Conservation (phyloP, 371 early-diverging fungal species). For the Neoconidiobolus thromboides region DNA sequence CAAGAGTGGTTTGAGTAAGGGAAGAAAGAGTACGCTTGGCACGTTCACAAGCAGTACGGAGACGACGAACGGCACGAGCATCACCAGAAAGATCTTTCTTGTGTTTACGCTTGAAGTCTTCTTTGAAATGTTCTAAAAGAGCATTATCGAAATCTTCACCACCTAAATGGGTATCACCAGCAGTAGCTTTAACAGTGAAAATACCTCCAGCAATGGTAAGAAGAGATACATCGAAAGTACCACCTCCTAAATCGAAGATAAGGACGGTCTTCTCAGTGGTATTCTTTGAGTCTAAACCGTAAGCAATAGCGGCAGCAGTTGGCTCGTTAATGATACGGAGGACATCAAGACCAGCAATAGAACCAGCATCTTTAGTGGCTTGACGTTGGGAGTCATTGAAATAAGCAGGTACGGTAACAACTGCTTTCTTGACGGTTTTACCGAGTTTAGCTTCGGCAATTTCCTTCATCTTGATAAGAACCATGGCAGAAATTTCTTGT, state of each 20-base stretch:
- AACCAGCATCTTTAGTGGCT: conserved; percentile 97
- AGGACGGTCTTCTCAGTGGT: conserved; percentile 64
- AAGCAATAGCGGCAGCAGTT: conserved; percentile 94
- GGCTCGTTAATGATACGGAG: conserved; percentile 98
- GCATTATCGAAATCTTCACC: conserved; percentile 85
- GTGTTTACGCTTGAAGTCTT: conserved; percentile 54
- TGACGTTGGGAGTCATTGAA: conserved; percentile 95
- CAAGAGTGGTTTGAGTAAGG: conserved; percentile 72
- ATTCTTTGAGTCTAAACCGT: conserved; percentile 70
- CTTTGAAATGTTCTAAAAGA: conserved; percentile 42
- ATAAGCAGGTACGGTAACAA: conserved; percentile 90
- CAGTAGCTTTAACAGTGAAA: conserved; percentile 85
- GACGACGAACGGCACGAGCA: conserved; percentile 54
- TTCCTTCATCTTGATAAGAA: conserved; percentile 81
- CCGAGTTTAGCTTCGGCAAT: conserved; percentile 76
- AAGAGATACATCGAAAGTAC: conserved; percentile 90
- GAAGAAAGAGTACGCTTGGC: conserved; percentile 90
- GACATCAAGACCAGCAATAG: conserved; percentile 91
- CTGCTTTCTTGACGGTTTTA: conserved; percentile 64
- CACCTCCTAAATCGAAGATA: conserved; percentile 91
- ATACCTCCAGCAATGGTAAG: conserved; percentile 76
- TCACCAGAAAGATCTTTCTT: conserved; percentile 46
- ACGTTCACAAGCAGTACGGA: conserved; percentile 65
- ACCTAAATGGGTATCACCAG: conserved; percentile 78
- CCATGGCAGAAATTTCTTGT: conserved; percentile 83